Evolutionary conservation across 2,329 filamentous ascomycete species (phyloP).

Genomic region (Colletotrichum incanum): DNA sequence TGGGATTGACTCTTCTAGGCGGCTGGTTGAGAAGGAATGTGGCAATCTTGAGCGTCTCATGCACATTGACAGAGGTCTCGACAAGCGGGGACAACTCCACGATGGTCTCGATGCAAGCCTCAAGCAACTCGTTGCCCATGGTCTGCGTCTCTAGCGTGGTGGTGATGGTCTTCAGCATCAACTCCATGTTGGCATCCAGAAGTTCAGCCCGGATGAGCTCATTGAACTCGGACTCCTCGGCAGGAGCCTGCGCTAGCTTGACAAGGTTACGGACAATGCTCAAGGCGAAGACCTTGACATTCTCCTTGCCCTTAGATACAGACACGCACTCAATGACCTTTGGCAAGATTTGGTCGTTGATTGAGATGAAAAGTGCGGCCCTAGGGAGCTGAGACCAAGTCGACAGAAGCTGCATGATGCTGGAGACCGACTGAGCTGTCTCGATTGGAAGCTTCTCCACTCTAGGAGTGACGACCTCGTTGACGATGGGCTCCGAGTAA

Average conservation of each 20-base stretch:
- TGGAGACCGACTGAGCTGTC: conserved; percentile 91
- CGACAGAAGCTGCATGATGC: conserved; percentile 83
- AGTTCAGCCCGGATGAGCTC: conserved; percentile 70
- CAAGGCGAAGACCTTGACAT: conserved; percentile 88
- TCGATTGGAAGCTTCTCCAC: conserved; percentile 85
- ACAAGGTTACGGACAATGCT: conserved; percentile 81
- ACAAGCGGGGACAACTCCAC: conserved; percentile 83
- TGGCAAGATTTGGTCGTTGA: conserved; percentile 75
- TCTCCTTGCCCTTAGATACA: conserved; percentile 83
- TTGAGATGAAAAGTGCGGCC: conserved; percentile 77
- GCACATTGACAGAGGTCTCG: conserved; percentile 77
- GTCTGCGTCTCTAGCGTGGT: conserved; percentile 74
- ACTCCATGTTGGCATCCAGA: conserved; percentile 69
- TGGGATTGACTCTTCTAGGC: conserved; percentile 85
- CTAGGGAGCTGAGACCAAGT: conserved; percentile 82
- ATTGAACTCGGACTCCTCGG: conserved; percentile 68
- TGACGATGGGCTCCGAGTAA: conserved; percentile 80
- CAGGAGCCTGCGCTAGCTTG: conserved; percentile 69
- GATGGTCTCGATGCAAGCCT: conserved; percentile 84
- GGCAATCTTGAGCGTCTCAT: conserved; percentile 84
- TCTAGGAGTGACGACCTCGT: conserved; percentile 83
- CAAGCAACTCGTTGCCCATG: conserved; percentile 81
- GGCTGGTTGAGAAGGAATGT: conserved; percentile 88
- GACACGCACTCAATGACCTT: conserved; percentile 82
- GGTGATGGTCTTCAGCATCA: conserved; percentile 78